These are phyloP conservation scores for Camptophora hylomeconis DNA, from an alignment of 2,329 filamentous ascomycete genomes.

Conservation along the genomic window DNA sequence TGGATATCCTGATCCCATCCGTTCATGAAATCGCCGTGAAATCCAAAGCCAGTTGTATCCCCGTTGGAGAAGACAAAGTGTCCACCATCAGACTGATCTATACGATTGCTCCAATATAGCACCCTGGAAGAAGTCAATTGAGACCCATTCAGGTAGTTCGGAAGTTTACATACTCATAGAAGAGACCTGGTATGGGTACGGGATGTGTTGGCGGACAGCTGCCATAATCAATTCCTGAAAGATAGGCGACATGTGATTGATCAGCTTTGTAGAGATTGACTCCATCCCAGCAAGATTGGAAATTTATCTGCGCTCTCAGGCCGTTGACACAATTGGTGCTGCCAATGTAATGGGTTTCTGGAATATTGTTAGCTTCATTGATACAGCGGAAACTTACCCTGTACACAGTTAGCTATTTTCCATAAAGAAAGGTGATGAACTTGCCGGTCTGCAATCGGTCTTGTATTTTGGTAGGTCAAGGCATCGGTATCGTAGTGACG, in stretches of 20 bases:
- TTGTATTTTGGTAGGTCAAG: constrained; percentile 7
- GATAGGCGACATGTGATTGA: constrained; percentile 62
- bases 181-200: constrained; percentile 56
- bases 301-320: constrained; percentile 70
- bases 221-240: constrained; percentile 61
- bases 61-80: constrained; percentile 61
- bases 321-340: constrained; percentile 66
- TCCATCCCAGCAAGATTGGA: constrained; percentile 83
- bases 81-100: constrained; percentile 39
- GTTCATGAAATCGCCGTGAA: constrained; percentile 53
- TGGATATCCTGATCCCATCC: constrained; percentile 58
- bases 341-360: constrained; percentile 66
- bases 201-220: constrained; percentile 58
- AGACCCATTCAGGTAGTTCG: not conserved
- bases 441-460: constrained; percentile 53
- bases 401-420: too few species aligned
- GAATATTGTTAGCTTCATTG: constrained; percentile 38
- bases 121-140: constrained; percentile 27
- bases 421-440: too few species aligned
- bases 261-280: constrained; percentile 41
- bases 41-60: constrained; percentile 37
- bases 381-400: constrained; percentile 78
- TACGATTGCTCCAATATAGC: constrained; percentile 30
- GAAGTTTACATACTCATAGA: constrained; percentile 46
- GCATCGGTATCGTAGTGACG: constrained; percentile 8